Evolutionary conservation across 306 rosid genomes (phyloP).

Genomic region (Heteromeles arbutifolia): DNA sequence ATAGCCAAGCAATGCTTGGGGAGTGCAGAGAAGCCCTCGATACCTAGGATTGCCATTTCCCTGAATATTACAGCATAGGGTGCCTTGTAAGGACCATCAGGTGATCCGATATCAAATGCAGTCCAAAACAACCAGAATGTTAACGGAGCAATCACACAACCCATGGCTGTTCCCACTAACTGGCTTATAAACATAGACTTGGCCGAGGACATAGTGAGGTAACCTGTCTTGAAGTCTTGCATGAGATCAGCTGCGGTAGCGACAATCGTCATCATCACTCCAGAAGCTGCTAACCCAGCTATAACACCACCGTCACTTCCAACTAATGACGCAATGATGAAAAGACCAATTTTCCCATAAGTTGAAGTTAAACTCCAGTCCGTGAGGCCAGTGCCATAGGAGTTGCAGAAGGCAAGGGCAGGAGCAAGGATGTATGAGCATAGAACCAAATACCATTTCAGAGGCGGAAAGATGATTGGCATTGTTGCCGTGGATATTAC

Average conservation of each 20-base stretch:
- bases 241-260: conserved; percentile 97
- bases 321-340: conserved; percentile 67
- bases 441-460: conserved; percentile 88
- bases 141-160: conserved; percentile 87
- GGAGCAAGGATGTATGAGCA: conserved; percentile 83
- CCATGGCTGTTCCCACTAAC: conserved; percentile 86
- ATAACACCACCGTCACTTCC: conserved; percentile 80
- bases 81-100: conserved; percentile 89
- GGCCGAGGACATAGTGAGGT: conserved; percentile 86
- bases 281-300: conserved; percentile 77
- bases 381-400: conserved; percentile 84
- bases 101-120: conserved; percentile 86
- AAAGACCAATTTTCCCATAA: conserved; percentile 89
- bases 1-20: conserved; percentile 75
- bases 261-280: conserved; percentile 93
- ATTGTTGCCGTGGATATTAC: conserved; percentile 66
- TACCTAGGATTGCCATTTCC: conserved; percentile 91
- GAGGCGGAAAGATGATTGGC: conserved; percentile 82
- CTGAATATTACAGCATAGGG: conserved; percentile 80
- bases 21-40: conserved; percentile 86
- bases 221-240: conserved; percentile 99
- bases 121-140: conserved; percentile 98
- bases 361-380: conserved; percentile 78
- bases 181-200: conserved; percentile 94
- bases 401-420: conserved; percentile 90